Evolutionary conservation across 1,139 yeast species (phyloP), one percentile per base, ranked within the genome.

Genomic region (Blastobotrys capitulatus): DNA sequence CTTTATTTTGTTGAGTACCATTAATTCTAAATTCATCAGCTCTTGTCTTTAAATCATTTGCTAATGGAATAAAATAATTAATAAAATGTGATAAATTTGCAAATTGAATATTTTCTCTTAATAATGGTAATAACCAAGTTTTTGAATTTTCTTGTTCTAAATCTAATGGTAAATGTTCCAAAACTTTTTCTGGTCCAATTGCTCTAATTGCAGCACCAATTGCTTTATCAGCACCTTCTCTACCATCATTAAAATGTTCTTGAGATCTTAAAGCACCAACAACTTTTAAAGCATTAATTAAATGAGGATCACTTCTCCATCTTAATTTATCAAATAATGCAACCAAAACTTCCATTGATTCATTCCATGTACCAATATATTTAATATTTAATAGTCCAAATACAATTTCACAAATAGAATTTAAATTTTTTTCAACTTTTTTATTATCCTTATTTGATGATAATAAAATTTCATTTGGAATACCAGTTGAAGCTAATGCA

Each of bases 121-220:
- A 77, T 35, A 94, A 66, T n/a, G 98, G 98, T 55, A 92, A 76
- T 59, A 92, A 64, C 97, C 97, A 92, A 44, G 97, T 97, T 66
- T 97, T 80, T 45, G 96, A 96, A 43, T 72, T 69, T 19, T 60
- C 62, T 18, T 73, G 66, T 42, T 74, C 72, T 60, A 92, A 74
- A 62, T 90, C 88, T 63, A 92, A 74, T 9, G 98, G 98, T 41
- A 92, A 74, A 8, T 78, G 72, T 46, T 79, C 69, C 53, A 92
- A 71, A 2, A 92, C 92, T 7, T 75, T 80, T 60, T 85, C 94
- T 5, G 97, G 97, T 1, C 98, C 98, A 66, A 90, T 67, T 8
- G 83, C 79, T 2, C 86, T 67, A 47, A 92, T 80, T 1, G 92
- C 88, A 34, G 90, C 80, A 25, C 89, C 82, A 55, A 92, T 78